These are phyloP conservation scores for Pharus latifolius DNA, from an alignment of 176 grass and related monocot genomes.

Conservation along the genomic window DNA sequence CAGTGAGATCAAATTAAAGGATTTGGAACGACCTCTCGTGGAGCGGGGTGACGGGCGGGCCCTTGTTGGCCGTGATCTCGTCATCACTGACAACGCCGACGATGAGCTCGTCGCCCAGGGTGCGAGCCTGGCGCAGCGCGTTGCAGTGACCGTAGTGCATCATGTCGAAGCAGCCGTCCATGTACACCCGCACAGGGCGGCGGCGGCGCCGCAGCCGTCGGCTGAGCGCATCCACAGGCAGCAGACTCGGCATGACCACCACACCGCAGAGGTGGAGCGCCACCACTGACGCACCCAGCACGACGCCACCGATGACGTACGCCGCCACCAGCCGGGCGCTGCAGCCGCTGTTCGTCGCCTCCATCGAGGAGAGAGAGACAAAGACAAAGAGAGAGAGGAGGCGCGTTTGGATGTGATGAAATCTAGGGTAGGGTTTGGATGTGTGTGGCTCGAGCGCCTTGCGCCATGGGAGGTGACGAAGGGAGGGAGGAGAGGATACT, in stretches of 20 bases:
- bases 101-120: constrained; percentile 74
- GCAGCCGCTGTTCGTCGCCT: constrained; percentile 6
- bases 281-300: constrained; percentile 50
- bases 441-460: neutral
- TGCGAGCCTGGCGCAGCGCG: constrained; percentile 67
- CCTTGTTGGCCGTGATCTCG: constrained; percentile 87
- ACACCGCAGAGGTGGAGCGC: constrained; percentile 28
- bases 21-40: constrained; percentile 43
- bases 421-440: constrained; percentile 15
- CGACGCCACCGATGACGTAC: constrained; percentile 56
- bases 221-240: neutral
- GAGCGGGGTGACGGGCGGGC: constrained; percentile 66
- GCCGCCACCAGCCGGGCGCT: constrained; percentile 35
- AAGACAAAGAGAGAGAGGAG: neutral
- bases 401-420: neutral
- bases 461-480: constrained; percentile 1
- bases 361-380: constrained; percentile 17
- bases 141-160: constrained; percentile 98
- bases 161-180: constrained; percentile 99
- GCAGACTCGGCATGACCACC: neutral
- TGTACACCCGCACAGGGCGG: constrained; percentile 77
- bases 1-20: neutral
- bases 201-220: constrained; percentile 19
- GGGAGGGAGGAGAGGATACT: too few relatives aligned
- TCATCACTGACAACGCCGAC: constrained; percentile 69